A percentile compares a stretch with the other conserved stretches of the same genome.
phyloP scores from a whole-genome alignment of 305 asterid genomes.

The Stenogyne calaminthoides region DNA sequence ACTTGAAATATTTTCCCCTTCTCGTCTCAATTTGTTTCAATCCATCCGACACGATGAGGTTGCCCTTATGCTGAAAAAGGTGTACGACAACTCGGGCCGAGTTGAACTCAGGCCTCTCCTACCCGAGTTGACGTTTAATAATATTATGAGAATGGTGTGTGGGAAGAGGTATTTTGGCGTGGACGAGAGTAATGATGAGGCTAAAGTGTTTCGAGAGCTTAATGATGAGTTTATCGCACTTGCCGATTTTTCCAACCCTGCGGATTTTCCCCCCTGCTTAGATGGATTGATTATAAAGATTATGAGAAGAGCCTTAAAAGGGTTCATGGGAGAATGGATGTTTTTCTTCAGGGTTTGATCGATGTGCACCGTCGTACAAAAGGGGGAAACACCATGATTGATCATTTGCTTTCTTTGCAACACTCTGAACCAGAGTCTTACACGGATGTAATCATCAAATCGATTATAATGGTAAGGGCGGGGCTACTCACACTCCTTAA shows the following conservation, averaged over 20 bases:
- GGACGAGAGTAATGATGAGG: conserved; percentile 31
- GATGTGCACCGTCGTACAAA: conserved; percentile 24
- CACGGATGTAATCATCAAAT: conserved; percentile 36
- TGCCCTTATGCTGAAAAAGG: conserved; percentile 21
- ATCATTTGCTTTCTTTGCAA: conserved; percentile 40
- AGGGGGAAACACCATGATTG: conserved; percentile 27
- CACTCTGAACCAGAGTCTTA: conserved; percentile 37
- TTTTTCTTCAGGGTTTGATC: conserved; percentile 37
- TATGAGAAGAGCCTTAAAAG: conserved; percentile 32
- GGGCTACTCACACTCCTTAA: too few species aligned
- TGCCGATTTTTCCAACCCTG: conserved; percentile 30
- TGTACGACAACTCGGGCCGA: neutral
- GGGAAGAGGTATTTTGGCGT: conserved; percentile 48
- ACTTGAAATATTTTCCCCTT: conserved; percentile 37
- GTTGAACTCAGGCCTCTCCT: conserved; percentile 30
- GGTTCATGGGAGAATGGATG: conserved; percentile 19
- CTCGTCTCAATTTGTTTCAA: conserved; percentile 38
- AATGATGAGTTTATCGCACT: conserved; percentile 18
- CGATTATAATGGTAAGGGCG: conserved; percentile 24
- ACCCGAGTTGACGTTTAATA: conserved; percentile 37
- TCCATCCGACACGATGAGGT: conserved; percentile 36
- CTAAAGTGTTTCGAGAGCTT: conserved; percentile 26
- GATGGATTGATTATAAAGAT: conserved; percentile 42
- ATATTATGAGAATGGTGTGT: conserved; percentile 48
- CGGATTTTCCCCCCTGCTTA: conserved; percentile 38